Conservation (phyloP, 202 grass and related monocot species). For the Setaria italica region DNA sequence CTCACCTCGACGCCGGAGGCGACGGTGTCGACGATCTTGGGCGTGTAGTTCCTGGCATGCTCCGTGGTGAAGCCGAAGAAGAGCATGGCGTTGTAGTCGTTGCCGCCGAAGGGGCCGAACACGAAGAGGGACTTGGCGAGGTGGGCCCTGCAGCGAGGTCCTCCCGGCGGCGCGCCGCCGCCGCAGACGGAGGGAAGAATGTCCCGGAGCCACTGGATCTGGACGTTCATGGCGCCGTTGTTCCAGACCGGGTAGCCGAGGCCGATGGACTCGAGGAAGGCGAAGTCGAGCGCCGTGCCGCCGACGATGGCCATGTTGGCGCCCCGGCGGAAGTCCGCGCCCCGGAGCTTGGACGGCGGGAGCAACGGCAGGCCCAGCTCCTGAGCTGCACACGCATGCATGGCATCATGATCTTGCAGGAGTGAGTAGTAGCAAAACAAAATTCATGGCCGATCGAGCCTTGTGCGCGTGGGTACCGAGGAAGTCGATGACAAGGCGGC, state of each 20-base stretch:
- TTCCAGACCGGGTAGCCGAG: constrained; percentile 56
- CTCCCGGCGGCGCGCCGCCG: background rate
- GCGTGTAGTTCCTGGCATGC: constrained; percentile 31
- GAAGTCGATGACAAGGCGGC: constrained; percentile 74
- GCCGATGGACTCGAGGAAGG: constrained; percentile 60
- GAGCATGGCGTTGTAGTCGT: constrained; percentile 59
- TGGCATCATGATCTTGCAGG: too few relatives aligned
- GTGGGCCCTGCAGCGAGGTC: constrained; percentile 32
- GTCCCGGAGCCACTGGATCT: constrained; percentile 63
- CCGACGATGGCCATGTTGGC: constrained; percentile 69
- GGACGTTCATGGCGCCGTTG: constrained; percentile 57
- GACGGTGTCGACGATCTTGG: constrained; percentile 36
- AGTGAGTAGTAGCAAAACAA: too few relatives aligned
- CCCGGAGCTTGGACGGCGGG: constrained; percentile 50
- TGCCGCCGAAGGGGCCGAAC: constrained; percentile 55
- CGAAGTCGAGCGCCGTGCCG: constrained; percentile 52
- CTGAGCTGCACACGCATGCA: constrained; percentile 20
- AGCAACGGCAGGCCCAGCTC: constrained; percentile 61
- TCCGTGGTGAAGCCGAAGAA: constrained; percentile 41
- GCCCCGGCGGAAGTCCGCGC: constrained; percentile 48
- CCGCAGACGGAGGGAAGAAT: constrained; percentile 52
- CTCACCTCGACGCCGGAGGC: constrained; percentile 34
- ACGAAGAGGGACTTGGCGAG: constrained; percentile 53
- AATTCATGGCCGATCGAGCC: too few relatives aligned
- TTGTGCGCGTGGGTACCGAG: constrained; percentile 1